Evolutionary conservation across 140 eudicot species (phyloP).

Genomic region (Stevia rebaudiana): DNA sequence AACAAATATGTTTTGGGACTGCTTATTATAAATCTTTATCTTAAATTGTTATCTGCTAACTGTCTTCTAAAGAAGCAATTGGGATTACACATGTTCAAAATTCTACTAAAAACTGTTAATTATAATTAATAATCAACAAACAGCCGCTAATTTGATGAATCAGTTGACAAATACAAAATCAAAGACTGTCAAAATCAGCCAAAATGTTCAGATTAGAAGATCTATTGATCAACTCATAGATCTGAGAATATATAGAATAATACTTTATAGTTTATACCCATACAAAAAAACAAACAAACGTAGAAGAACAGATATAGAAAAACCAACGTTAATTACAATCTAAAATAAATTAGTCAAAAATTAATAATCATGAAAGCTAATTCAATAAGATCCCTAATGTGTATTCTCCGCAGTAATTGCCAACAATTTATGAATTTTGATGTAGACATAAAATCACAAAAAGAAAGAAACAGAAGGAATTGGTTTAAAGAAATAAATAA

Average conservation of each 20-base stretch:
- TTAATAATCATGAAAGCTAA: slow-evolving; percentile 9
- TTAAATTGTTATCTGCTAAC: background rate
- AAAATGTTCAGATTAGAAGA: background rate
- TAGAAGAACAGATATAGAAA: slow-evolving; percentile 5
- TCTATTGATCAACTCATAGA: slow-evolving; percentile 12
- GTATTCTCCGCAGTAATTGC: background rate
- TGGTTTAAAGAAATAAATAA: background rate
- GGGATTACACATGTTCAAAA: background rate
- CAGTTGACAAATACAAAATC: background rate
- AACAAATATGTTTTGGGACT: slow-evolving; percentile 11
- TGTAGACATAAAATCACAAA: background rate
- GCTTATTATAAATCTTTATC: background rate
- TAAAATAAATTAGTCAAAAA: background rate
- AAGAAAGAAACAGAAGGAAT: background rate
- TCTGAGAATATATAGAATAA: slow-evolving; percentile 20
- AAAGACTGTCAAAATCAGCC: slow-evolving; percentile 3
- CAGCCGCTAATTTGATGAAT: slow-evolving; percentile 1
- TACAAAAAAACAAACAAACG: slow-evolving; percentile 1
- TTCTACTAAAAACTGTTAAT: background rate
- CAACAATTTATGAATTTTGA: slow-evolving; percentile 1
- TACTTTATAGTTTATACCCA: too few relatives aligned
- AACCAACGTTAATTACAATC: background rate
- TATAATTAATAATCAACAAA: background rate
- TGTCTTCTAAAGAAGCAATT: background rate
- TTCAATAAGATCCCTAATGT: slow-evolving; percentile 9